Evolutionary conservation across 768 basidiomycete genomes (phyloP), one percentile per base, ranked within the genome.

Genomic region (Crucibulum laeve): DNA sequence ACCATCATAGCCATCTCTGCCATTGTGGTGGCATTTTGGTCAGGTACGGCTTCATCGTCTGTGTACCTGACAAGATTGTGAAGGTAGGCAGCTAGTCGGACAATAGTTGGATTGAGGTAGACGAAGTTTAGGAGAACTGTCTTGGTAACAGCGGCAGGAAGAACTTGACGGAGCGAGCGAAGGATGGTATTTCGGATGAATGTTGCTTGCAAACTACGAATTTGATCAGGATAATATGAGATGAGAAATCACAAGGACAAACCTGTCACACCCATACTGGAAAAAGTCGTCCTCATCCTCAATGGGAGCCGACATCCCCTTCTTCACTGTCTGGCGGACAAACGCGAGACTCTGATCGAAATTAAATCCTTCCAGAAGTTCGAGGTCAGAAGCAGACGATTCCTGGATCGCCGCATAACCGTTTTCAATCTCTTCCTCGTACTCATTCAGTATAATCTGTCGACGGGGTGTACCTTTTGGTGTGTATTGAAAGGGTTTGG

Each of bases 401-500:
- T 57, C 53, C 25, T 57, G 58, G 3, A 50, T 46, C 19, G 50
- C 45, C 4, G 49, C 46, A 45, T 74, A 74, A 8, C 64, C 28
- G 1, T 54, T 58, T 24, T 69, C 53, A 42, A 74, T 74, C 46
- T 77, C 76, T 0, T 52, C 44, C 5, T 58, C 59, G 48, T 77
- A 75, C 1, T 59, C 53, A 8, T 54, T 53, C 23, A 74, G 48
- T 19, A 70, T 61, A 13, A 56, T 59, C 17, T 62, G 60, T 10
- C 73, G 63, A 15, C 65, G 55, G 0, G 65, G 49, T 0, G 68
- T 69, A 24, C 60, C 61, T 55, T 77, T 77, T 1, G 64, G 56
- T 0, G 72, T 75, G 38, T 65, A 65, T 4, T 51, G 54, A 44
- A 77, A 73, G 1, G 74, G 73, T 43, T 69, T 69, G 3, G 57